Conservation (phyloP, 169 alveolate species). For the Plasmodium reichenowi region DNA sequence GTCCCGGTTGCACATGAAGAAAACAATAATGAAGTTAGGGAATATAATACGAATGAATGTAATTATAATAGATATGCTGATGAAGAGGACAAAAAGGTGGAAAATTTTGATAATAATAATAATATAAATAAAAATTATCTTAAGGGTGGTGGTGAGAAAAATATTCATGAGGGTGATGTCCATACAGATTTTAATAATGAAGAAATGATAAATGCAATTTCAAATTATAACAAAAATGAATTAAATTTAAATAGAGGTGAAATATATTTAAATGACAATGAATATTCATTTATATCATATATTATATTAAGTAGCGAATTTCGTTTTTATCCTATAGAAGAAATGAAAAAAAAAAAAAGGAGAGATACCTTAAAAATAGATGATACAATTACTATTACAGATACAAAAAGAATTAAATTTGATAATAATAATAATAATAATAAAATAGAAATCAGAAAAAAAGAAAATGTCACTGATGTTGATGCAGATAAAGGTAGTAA, state of each 20-base stretch:
- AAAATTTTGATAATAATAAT: not conserved
- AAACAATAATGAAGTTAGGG: not conserved
- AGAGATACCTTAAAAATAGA: conserved; percentile 33
- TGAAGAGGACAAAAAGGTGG: not conserved
- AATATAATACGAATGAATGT: not conserved
- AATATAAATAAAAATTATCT: not conserved
- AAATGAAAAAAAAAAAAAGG: conserved; percentile 32
- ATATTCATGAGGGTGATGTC: not conserved
- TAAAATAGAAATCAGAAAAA: conserved; percentile 5
- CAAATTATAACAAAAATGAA: not conserved
- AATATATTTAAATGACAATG: conserved; percentile 34
- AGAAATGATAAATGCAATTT: not conserved
- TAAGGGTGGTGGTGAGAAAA: not conserved
- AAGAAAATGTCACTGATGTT: not conserved
- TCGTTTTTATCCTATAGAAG: conserved; percentile 48
- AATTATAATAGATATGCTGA: not conserved
- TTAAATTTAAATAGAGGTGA: conserved; percentile 54
- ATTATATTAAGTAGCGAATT: conserved; percentile 25
- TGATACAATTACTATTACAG: not conserved
- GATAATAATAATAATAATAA: conserved; percentile 4
- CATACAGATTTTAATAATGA: not conserved
- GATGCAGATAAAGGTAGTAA: not conserved
- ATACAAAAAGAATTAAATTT: conserved; percentile 19
- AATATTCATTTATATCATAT: conserved; percentile 9
- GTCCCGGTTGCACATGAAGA: not conserved